A percentile compares a stretch with the other conserved stretches of the same genome.
Conservation (phyloP, 179 eudicot genomes). For the Sideroxylon spinosum region DNA sequence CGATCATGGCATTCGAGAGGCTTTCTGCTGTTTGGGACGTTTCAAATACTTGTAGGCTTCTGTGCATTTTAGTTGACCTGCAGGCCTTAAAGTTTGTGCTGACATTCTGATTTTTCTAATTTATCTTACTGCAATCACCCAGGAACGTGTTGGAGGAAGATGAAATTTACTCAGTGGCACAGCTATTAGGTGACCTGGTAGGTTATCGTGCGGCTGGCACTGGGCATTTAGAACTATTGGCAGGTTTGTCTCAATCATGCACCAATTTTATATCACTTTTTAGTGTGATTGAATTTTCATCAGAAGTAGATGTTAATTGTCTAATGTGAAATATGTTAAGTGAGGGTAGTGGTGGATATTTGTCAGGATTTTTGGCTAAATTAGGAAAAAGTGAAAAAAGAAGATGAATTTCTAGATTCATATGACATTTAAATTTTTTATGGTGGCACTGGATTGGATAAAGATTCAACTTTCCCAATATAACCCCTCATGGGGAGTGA, state of each 20-base stretch:
- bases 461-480: neutral
- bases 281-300: too few species aligned
- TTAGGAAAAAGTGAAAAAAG: too few species aligned
- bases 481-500: neutral
- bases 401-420: neutral
- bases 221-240: constrained; percentile 74
- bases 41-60: constrained; percentile 66
- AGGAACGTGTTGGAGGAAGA: constrained; percentile 70
- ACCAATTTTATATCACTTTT: neutral
- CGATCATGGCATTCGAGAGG: constrained; percentile 81
- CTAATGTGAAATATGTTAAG: too few species aligned
- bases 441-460: neutral
- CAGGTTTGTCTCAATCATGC: constrained; percentile 41
- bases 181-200: constrained; percentile 70
- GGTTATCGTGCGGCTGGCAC: constrained; percentile 77
- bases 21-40: constrained; percentile 84
- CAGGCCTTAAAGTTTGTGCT: neutral
- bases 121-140: constrained; percentile 14
- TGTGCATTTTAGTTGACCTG: constrained; percentile 13
- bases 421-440: neutral
- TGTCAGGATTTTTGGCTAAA: neutral
- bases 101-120: constrained; percentile 4
- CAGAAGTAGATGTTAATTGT: too few species aligned
- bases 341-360: neutral
- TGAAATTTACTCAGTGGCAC: constrained; percentile 75